phyloP scores from a whole-genome alignment of 345 rosid species.

The Brassica carinata region DNA sequence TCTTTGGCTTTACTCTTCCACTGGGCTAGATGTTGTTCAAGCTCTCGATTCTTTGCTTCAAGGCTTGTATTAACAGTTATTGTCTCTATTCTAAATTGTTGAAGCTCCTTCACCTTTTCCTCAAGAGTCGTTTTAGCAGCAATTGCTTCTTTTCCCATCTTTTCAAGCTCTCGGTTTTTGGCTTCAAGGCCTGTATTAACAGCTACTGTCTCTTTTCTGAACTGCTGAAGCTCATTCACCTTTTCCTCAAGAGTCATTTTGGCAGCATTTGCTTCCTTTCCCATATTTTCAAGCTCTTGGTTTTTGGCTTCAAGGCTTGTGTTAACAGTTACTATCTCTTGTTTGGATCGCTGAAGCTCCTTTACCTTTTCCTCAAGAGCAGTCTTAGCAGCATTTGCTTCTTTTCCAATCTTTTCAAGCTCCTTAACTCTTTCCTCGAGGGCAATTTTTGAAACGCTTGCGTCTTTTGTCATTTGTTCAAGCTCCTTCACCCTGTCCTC shows the following conservation, averaged over 20 bases:
- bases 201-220: constrained; percentile 49
- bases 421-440: constrained; percentile 52
- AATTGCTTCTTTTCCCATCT: constrained; percentile 55
- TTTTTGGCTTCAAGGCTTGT: constrained; percentile 44
- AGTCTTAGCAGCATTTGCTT: constrained; percentile 44
- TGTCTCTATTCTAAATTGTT: constrained; percentile 55
- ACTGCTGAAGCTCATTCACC: constrained; percentile 47
- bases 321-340: constrained; percentile 45
- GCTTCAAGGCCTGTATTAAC: constrained; percentile 42
- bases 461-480: constrained; percentile 58
- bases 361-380: constrained; percentile 45
- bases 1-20: constrained; percentile 53
- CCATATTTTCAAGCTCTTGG: constrained; percentile 57
- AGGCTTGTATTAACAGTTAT: constrained; percentile 42
- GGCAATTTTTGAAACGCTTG: constrained; percentile 44
- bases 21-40: constrained; percentile 49
- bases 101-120: constrained; percentile 49
- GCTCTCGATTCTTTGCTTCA: constrained; percentile 52
- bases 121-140: constrained; percentile 42
- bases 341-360: constrained; percentile 42
- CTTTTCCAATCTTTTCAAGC: constrained; percentile 61
- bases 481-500: constrained; percentile 54
- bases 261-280: constrained; percentile 48
- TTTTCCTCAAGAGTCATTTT: constrained; percentile 52
- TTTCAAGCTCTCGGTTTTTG: constrained; percentile 50